A percentile compares a stretch with the other conserved stretches of the same genome.
phyloP scores from a whole-genome alignment of 805 yeast genomes.

The Suhomyces prunicola region DNA sequence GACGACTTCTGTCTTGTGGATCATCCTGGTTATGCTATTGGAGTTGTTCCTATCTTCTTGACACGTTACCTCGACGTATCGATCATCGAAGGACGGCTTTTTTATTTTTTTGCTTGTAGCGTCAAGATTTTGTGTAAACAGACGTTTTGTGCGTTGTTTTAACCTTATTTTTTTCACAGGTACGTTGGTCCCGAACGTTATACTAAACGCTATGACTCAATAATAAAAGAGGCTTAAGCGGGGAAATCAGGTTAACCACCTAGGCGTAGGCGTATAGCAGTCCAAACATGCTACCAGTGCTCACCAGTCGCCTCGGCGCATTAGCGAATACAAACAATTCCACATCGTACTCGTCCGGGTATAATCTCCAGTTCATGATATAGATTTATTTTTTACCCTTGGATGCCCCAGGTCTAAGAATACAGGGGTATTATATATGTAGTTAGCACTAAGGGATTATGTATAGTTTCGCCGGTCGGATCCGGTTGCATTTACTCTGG shows the following conservation, averaged over 20 bases:
- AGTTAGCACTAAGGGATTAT: not conserved
- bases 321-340: not conserved
- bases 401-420: not conserved
- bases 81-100: not conserved
- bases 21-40: slow-evolving; percentile 4
- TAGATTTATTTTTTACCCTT: not conserved
- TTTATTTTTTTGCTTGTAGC: not conserved
- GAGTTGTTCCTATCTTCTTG: not conserved
- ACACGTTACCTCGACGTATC: not conserved
- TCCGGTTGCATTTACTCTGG: not conserved
- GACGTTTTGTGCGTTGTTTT: not conserved
- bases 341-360: not conserved
- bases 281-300: not conserved
- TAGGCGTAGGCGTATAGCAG: not conserved
- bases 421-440: not conserved
- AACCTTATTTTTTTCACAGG: not conserved
- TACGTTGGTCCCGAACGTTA: not conserved
- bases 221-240: not conserved
- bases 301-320: not conserved
- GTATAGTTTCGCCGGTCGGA: not conserved
- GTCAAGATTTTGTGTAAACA: not conserved
- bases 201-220: not conserved
- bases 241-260: not conserved
- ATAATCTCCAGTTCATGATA: not conserved
- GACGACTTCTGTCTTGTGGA: slow-evolving; percentile 6